Evolutionary conservation across 192 early-diverging fungal species (phyloP).

Genomic region (Podochytrium sp.): DNA sequence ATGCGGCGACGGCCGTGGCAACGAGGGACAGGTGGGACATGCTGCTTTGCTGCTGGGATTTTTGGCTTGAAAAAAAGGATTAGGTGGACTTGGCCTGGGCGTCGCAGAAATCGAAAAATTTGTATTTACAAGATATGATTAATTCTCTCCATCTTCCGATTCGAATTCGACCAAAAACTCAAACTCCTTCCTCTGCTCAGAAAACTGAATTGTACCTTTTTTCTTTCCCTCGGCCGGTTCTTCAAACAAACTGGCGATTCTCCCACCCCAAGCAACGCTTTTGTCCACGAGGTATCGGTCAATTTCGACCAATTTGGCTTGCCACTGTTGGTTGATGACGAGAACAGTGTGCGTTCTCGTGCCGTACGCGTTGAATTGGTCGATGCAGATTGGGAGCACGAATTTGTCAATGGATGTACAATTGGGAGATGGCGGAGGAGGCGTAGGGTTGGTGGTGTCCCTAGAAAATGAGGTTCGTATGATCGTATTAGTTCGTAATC

Average conservation of each 20-base stretch:
- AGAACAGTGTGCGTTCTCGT: slow-evolving; percentile 50
- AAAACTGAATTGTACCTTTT: neutral
- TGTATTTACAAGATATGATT: no score
- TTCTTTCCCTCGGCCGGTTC: neutral
- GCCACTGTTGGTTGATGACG: slow-evolving; percentile 14
- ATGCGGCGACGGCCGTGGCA: no score
- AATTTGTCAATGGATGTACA: slow-evolving; percentile 3
- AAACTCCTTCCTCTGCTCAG: neutral
- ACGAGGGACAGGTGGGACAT: no score
- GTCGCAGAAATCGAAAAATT: no score
- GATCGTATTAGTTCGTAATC: neutral
- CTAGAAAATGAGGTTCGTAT: neutral
- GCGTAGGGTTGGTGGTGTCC: neutral
- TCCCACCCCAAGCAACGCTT: neutral
- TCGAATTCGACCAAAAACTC: neutral
- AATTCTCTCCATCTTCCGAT: no score
- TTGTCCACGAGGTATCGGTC: slow-evolving; percentile 1
- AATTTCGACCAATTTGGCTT: neutral
- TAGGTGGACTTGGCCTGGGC: no score
- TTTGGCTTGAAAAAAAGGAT: no score
- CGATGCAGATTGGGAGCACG: slow-evolving; percentile 45
- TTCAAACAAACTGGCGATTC: neutral
- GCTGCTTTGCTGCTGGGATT: no score
- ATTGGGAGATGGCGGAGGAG: neutral
- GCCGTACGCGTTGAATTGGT: slow-evolving; percentile 34